Evolutionary conservation across 768 basidiomycete genomes (phyloP).

Genomic region (Dacryopinax spathularia): DNA sequence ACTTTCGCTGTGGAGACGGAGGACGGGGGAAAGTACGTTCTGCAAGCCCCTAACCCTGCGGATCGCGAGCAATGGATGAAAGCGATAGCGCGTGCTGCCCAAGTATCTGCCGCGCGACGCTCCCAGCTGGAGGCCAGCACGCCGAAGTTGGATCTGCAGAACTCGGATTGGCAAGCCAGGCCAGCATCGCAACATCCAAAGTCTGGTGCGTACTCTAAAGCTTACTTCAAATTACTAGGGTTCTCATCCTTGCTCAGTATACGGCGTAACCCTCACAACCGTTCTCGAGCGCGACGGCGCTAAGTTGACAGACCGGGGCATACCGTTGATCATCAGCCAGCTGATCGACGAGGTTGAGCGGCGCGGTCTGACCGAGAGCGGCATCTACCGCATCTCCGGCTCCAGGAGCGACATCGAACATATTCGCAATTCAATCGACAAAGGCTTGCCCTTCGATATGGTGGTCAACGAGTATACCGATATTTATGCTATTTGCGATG

Average conservation of each 20-base stretch:
- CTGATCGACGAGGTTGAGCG: conserved; percentile 48
- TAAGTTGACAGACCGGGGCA: neutral
- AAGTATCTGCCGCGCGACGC: conserved; percentile 53
- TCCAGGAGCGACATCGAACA: conserved; percentile 53
- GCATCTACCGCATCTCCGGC: conserved; percentile 77
- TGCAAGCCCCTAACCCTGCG: conserved; percentile 55
- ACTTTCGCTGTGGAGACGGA: conserved; percentile 74
- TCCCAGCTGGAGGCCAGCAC: neutral
- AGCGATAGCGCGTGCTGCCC: conserved; percentile 54
- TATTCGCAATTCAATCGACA: conserved; percentile 61
- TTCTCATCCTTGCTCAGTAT: neutral
- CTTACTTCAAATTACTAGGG: neutral
- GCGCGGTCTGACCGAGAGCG: conserved; percentile 65
- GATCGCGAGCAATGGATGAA: conserved; percentile 71
- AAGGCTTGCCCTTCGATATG: conserved; percentile 17
- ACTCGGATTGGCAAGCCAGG: neutral
- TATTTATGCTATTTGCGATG: conserved; percentile 69
- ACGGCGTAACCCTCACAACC: neutral
- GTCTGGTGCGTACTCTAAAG: neutral
- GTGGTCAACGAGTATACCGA: conserved; percentile 41
- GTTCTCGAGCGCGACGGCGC: neutral
- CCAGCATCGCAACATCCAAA: neutral
- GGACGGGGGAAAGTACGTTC: conserved; percentile 68
- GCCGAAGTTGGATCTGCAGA: neutral
- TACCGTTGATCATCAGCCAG: neutral